A percentile compares a stretch with the other conserved stretches of the same genome.
Conservation (phyloP, 306 rosid species). For the Biancaea sappan region DNA sequence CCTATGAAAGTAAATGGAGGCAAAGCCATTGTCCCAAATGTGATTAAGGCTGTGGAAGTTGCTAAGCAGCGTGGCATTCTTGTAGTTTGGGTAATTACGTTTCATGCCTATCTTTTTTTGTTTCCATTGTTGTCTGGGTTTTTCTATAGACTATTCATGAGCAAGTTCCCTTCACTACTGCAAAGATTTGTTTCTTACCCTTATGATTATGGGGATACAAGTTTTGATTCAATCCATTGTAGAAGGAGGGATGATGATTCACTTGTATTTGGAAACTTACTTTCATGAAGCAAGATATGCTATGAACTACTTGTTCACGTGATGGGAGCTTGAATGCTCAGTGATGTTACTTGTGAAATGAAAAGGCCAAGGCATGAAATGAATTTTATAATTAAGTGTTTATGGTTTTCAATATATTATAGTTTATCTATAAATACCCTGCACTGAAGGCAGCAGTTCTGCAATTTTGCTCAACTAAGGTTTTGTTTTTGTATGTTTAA, state of each 20-base stretch:
- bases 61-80: slow-evolving; percentile 72
- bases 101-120: neutral
- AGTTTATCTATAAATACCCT: neutral
- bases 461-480: neutral
- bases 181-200: too few relatives aligned
- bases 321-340: slow-evolving; percentile 3
- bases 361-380: neutral
- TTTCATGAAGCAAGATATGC: neutral
- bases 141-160: too few relatives aligned
- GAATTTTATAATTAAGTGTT: neutral
- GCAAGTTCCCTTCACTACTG: too few relatives aligned
- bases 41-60: slow-evolving; percentile 62
- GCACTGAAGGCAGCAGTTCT: neutral
- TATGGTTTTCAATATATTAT: neutral
- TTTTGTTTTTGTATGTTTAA: neutral
- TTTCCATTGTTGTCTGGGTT: neutral
- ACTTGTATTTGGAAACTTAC: neutral
- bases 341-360: neutral
- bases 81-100: slow-evolving; percentile 69
- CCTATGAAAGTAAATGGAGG: slow-evolving; percentile 61
- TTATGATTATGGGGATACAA: too few relatives aligned
- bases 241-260: neutral
- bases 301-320: neutral
- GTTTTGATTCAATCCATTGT: slow-evolving; percentile 1
- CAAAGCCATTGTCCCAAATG: slow-evolving; percentile 69